Conservation (phyloP, 768 basidiomycete genomes). For the Russula brevipes region DNA sequence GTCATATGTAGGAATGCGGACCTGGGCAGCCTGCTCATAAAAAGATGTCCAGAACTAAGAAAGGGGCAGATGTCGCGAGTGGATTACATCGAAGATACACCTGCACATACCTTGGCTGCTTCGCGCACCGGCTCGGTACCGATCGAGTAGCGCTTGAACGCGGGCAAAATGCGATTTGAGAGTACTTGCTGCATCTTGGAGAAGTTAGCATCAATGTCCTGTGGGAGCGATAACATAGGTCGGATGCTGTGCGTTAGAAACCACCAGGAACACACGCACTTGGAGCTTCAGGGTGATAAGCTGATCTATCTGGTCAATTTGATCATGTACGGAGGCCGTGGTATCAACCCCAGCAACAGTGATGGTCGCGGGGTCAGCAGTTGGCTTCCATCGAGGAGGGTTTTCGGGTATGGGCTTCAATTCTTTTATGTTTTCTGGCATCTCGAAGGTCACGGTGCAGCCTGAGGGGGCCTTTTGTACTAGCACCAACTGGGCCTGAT, state of each 20-base stretch:
- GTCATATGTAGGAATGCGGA: slow-evolving; percentile 70
- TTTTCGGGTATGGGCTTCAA: slow-evolving; percentile 51
- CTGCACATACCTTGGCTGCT: slow-evolving; percentile 65
- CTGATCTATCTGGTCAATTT: slow-evolving; percentile 94
- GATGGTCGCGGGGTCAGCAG: slow-evolving; percentile 57
- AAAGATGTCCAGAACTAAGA: slow-evolving; percentile 92
- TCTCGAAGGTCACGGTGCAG: not conserved
- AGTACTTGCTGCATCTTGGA: slow-evolving; percentile 83
- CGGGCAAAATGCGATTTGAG: slow-evolving; percentile 74
- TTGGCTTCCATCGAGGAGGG: slow-evolving; percentile 63
- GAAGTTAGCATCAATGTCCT: slow-evolving; percentile 94
- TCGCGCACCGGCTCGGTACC: slow-evolving; percentile 85
- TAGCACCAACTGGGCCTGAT: too few relatives aligned
- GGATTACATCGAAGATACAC: not conserved
- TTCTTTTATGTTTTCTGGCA: slow-evolving; percentile 11
- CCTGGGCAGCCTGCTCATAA: slow-evolving; percentile 90
- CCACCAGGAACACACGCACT: slow-evolving; percentile 37
- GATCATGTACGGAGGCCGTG: slow-evolving; percentile 62
- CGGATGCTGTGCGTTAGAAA: not conserved
- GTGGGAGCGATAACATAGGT: slow-evolving; percentile 1
- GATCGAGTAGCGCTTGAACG: slow-evolving; percentile 85
- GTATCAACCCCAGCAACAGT: slow-evolving; percentile 68
- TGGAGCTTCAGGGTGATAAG: slow-evolving; percentile 89
- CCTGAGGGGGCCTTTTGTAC: not conserved
- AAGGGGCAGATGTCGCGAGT: not conserved